Base-by-base conservation (phyloP, 352 stramenopile genomes). In the Albugo laibachii region DNA sequence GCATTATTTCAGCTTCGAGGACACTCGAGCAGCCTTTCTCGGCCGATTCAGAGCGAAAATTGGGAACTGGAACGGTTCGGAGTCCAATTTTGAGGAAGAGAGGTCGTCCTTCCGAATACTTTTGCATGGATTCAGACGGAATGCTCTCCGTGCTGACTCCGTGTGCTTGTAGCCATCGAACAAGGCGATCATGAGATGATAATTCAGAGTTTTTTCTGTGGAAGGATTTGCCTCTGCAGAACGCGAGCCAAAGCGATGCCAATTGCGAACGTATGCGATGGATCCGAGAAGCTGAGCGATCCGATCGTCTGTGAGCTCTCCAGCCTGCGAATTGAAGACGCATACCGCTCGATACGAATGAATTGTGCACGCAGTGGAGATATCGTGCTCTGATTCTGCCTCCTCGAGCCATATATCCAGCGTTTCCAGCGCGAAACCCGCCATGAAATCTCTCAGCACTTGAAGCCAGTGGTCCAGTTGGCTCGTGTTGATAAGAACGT, bases 101-200 rank as follows among this genome's bases (percentile, higher is more conserved):
- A 16, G 81, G 79, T 13, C 81, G 71, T 0, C 75, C 77, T 38
- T 80, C 83, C 24, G 92, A 48, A 40, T 94, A 94, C 53, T 89
- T 92, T 3, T 89, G 64, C 18, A 94, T 55, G 0, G 76, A 88
- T 19, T 65, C 74, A 40, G 78, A 82, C 8, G 65, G 54, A 6
- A 94, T 63, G 48, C 91, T 88, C 35, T 75, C 62, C 8, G 81
- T 94, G 54, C 92, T 81, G 44, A 94, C 83, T 13, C 81, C 81
- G 61, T 94, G 80, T 0, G 81, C 80, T 59, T 94, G 81, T 35
- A 94, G 61, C 74, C 82, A 94, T 5, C 81, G 79, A 42, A 92
- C 59, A 27, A 94, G 42, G 0, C 81, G 62, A 16, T 92, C 70
- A 59, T 92, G 72, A 6, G 69, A 76, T 11, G 64, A 69, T 15